These are phyloP conservation scores for Penicillium hordei DNA, from an alignment of 2,329 filamentous ascomycete species.

Conservation along the genomic window DNA sequence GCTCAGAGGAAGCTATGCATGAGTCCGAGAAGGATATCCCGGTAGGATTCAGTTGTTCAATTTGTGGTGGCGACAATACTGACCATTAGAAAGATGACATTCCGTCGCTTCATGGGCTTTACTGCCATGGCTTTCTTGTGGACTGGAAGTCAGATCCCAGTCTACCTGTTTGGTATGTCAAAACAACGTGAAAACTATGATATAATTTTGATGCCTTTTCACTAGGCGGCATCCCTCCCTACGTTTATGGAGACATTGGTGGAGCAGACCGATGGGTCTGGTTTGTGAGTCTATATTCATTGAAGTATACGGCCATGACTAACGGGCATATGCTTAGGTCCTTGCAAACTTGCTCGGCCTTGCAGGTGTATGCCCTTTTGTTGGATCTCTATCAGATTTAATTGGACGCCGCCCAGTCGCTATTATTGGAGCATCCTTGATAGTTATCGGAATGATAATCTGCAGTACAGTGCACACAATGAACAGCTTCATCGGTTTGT, in stretches of 20 bases:
- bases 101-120: constrained; percentile 54
- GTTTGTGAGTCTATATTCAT: constrained; percentile 46
- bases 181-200: neutral
- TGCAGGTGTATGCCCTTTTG: constrained; percentile 61
- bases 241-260: constrained; percentile 62
- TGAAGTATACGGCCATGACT: neutral
- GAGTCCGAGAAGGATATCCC: constrained; percentile 48
- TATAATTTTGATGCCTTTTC: constrained; percentile 4
- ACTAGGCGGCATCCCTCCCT: constrained; percentile 49
- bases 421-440: constrained; percentile 53
- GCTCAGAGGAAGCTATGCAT: constrained; percentile 45
- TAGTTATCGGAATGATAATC: constrained; percentile 61
- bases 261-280: constrained; percentile 62
- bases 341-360: constrained; percentile 55
- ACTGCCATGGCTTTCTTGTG: constrained; percentile 61
- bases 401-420: constrained; percentile 62
- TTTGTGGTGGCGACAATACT: constrained; percentile 1
- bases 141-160: constrained; percentile 61
- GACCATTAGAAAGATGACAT: constrained; percentile 45
- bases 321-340: constrained; percentile 32
- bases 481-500: constrained; percentile 60
- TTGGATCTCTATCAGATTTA: constrained; percentile 65
- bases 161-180: constrained; percentile 51
- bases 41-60: constrained; percentile 26
- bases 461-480: constrained; percentile 58